phyloP scores from a whole-genome alignment of 495 filamentous ascomycete genomes.

The Hypomontagnella submonticulosa region DNA sequence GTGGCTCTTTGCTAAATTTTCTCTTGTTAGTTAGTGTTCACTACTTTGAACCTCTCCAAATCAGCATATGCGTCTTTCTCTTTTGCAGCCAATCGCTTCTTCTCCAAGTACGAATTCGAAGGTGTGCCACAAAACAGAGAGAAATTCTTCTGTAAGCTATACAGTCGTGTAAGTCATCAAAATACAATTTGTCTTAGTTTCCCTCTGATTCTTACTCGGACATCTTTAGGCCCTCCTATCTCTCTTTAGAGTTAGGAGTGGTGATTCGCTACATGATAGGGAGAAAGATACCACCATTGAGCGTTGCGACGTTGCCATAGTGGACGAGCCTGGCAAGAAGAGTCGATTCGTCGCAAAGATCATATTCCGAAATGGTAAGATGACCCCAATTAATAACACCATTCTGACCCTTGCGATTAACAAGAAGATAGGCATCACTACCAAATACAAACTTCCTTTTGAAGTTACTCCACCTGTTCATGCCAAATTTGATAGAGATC shows the following conservation, averaged over 20 bases:
- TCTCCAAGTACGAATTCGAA: slow-evolving; percentile 77
- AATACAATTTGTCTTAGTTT: not conserved
- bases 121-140: slow-evolving; percentile 57
- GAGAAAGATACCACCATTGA: slow-evolving; percentile 85
- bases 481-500: slow-evolving; percentile 81
- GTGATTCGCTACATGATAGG: slow-evolving; percentile 53
- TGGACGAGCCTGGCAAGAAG: slow-evolving; percentile 77
- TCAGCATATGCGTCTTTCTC: slow-evolving; percentile 89
- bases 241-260: slow-evolving; percentile 56
- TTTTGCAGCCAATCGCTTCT: slow-evolving; percentile 80
- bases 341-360: slow-evolving; percentile 86
- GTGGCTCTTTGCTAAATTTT: slow-evolving; percentile 12
- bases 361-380: slow-evolving; percentile 82
- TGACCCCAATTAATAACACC: slow-evolving; percentile 10
- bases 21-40: slow-evolving; percentile 73
- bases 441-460: slow-evolving; percentile 91
- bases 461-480: slow-evolving; percentile 84
- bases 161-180: slow-evolving; percentile 53
- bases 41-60: slow-evolving; percentile 89
- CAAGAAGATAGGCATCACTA: slow-evolving; percentile 74
- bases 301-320: slow-evolving; percentile 84
- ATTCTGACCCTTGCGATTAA: slow-evolving; percentile 8
- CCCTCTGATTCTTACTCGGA: slow-evolving; percentile 22
- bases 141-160: slow-evolving; percentile 62
- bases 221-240: slow-evolving; percentile 54